These are phyloP conservation scores for Amanita jacksonii DNA, from an alignment of 768 basidiomycete genomes.

Conservation along the genomic window DNA sequence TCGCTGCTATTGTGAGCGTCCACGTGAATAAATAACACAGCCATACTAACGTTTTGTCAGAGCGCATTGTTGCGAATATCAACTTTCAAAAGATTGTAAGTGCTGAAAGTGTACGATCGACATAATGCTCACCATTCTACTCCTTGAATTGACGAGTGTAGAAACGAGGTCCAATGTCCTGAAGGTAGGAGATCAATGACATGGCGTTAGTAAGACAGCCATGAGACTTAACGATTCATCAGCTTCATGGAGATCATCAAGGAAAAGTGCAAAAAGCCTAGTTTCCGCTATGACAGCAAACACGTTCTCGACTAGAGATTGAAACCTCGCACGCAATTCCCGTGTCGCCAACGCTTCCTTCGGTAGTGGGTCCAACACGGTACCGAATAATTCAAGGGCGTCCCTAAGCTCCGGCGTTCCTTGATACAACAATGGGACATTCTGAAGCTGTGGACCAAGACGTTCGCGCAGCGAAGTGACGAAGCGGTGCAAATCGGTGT, in stretches of 20 bases:
- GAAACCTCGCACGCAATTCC: constrained; percentile 62
- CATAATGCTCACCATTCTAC: constrained; percentile 42
- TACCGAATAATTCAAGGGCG: constrained; percentile 46
- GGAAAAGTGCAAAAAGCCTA: constrained; percentile 57
- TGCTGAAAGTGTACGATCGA: background rate
- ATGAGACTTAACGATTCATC: constrained; percentile 44
- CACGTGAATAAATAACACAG: background rate
- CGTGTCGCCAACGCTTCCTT: constrained; percentile 45
- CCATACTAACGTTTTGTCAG: constrained; percentile 40
- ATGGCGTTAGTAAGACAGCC: constrained; percentile 3
- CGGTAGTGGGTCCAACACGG: constrained; percentile 34
- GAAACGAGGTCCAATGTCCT: constrained; percentile 61
- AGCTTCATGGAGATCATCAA: constrained; percentile 70
- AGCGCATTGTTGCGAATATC: constrained; percentile 53
- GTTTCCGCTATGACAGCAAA: constrained; percentile 63
- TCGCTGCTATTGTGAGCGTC: constrained; percentile 18
- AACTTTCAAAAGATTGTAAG: constrained; percentile 28
- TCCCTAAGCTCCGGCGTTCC: constrained; percentile 63
- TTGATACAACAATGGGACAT: constrained; percentile 61
- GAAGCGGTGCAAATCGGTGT: constrained; percentile 60
- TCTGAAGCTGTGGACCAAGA: constrained; percentile 61
- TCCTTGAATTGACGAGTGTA: constrained; percentile 53
- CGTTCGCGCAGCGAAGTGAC: constrained; percentile 47
- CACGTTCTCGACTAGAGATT: constrained; percentile 60
- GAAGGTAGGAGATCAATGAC: background rate